phyloP scores from a whole-genome alignment of 83 land plant species.

The Picea abies region DNA sequence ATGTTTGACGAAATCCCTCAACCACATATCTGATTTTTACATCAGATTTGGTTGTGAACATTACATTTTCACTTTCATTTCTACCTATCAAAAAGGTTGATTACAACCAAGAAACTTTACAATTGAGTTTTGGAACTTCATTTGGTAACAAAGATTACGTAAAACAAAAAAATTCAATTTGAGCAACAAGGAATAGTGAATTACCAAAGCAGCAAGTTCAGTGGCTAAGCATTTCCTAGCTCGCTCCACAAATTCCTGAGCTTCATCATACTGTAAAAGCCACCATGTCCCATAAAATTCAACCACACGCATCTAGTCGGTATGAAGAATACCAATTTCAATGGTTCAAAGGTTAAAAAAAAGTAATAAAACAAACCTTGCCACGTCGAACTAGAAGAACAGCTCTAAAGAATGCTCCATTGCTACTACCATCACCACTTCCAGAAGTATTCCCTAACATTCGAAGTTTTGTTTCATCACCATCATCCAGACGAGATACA shows the following conservation, averaged over 20 bases:
- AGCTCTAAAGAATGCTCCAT: conserved; percentile 97
- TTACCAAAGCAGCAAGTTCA: conserved; percentile 97
- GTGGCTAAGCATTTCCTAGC: conserved; percentile 98
- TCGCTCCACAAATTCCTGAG: conserved; percentile 85
- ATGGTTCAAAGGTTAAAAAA: conserved; percentile 1
- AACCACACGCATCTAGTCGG: background rate
- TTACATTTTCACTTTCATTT: background rate
- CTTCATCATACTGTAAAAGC: conserved; percentile 83
- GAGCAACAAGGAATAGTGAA: conserved; percentile 4
- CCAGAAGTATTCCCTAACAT: conserved; percentile 67
- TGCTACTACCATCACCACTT: conserved; percentile 91
- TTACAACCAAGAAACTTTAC: background rate
- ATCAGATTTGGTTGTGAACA: no score
- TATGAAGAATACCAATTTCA: background rate
- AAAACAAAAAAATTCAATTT: background rate
- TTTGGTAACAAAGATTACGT: background rate
- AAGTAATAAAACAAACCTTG: conserved; percentile 44
- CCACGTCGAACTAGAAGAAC: conserved; percentile 82
- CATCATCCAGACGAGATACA: conserved; percentile 90
- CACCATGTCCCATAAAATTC: background rate
- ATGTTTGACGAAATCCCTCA: no score
- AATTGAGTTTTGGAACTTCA: background rate
- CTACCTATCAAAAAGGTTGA: background rate
- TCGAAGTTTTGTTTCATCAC: conserved; percentile 81
- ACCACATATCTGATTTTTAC: no score